A percentile compares a stretch with the other conserved stretches of the same genome.
Conservation (phyloP, 1,284 basidiomycete genomes). For the Caloboletus firmus region DNA sequence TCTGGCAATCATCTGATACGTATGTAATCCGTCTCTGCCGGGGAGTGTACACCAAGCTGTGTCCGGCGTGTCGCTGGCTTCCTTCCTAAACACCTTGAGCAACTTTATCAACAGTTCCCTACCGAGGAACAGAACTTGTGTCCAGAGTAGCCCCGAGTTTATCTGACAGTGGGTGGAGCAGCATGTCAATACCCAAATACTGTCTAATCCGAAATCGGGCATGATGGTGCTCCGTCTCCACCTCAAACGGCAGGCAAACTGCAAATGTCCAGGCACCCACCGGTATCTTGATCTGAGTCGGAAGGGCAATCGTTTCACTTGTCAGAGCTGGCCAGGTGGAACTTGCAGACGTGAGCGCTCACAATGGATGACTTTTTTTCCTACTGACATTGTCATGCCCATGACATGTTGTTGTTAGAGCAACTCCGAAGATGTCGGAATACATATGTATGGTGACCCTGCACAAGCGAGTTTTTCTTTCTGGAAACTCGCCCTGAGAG, state of each 20-base stretch:
- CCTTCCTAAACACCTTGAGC: not conserved
- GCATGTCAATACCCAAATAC: not conserved
- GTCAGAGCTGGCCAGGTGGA: not conserved
- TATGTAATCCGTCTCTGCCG: not conserved
- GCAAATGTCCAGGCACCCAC: not conserved
- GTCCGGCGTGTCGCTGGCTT: not conserved
- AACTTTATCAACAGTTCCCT: not conserved
- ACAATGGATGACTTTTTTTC: not conserved
- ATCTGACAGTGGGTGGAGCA: not conserved
- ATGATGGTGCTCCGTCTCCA: not conserved
- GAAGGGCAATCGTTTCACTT: not conserved
- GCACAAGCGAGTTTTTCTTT: not conserved
- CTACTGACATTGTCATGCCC: not conserved
- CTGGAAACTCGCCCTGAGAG: not conserved
- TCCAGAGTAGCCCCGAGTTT: not conserved
- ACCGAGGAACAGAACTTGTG: not conserved
- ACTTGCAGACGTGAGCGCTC: not conserved
- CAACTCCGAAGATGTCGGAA: not conserved
- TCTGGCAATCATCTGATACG: not conserved
- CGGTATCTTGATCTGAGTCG: not conserved
- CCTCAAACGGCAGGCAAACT: not conserved
- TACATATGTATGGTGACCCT: not conserved
- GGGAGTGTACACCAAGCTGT: not conserved
- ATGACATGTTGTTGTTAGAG: not conserved
- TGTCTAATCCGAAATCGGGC: not conserved